Conservation (phyloP, 2,329 filamentous ascomycete species). For the Phyllachora maydis region DNA sequence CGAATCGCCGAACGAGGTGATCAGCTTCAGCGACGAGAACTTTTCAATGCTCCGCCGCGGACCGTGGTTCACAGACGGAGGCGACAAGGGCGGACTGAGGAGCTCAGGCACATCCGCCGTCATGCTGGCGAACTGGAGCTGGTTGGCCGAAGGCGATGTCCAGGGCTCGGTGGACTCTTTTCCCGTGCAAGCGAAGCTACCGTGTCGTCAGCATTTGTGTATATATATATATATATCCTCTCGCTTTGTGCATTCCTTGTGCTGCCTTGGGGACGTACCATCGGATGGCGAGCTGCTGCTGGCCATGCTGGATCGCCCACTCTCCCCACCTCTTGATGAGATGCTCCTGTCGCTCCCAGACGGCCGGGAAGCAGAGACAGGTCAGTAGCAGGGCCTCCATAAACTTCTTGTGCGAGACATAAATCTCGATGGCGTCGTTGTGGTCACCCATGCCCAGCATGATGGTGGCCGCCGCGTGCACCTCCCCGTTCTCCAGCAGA, state of each 20-base stretch:
- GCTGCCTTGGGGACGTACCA: conserved; percentile 24
- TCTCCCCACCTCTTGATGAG: conserved; percentile 92
- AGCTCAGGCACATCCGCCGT: conserved; percentile 35
- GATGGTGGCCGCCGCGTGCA: conserved; percentile 83
- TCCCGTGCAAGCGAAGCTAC: conserved; percentile 73
- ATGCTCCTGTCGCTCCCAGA: conserved; percentile 81
- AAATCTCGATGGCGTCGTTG: conserved; percentile 91
- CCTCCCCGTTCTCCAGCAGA: conserved; percentile 70
- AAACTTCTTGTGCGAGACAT: conserved; percentile 74
- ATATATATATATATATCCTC: too few species aligned
- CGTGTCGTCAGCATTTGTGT: too few species aligned
- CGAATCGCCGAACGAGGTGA: conserved; percentile 64
- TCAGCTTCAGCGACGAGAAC: conserved; percentile 69
- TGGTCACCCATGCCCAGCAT: conserved; percentile 81
- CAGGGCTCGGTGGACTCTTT: conserved; percentile 71
- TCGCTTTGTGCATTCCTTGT: conserved; percentile 1
- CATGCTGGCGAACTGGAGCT: conserved; percentile 29
- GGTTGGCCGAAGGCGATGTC: conserved; percentile 62
- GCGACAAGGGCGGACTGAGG: conserved; percentile 53
- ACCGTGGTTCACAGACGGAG: conserved; percentile 39
- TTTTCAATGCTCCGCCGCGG: conserved; percentile 49
- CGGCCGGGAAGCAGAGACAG: conserved; percentile 59
- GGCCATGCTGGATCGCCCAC: conserved; percentile 65
- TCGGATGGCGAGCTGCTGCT: conserved; percentile 77
- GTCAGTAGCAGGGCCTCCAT: conserved; percentile 87